A percentile compares a stretch with the other conserved stretches of the same genome.
Conservation (phyloP, 1,284 basidiomycete genomes). For the Moniliella sp. region DNA sequence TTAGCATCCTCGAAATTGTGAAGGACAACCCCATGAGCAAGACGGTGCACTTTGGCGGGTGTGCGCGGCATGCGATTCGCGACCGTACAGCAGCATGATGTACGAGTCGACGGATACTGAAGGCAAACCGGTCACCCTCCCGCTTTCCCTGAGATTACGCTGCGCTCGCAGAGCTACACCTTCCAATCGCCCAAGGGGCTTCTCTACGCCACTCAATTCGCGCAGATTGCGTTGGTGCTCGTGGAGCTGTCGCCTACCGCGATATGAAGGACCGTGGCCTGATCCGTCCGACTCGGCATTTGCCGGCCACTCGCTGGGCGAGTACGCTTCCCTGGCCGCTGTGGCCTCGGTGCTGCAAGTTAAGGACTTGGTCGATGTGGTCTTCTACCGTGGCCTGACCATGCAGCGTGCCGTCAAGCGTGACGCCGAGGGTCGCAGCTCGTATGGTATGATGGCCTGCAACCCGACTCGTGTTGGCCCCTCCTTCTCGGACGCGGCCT, state of each 20-base stretch:
- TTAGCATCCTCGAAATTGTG: constrained; percentile 81
- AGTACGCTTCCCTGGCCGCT: constrained; percentile 89
- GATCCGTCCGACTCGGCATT: constrained; percentile 71
- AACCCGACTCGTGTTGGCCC: constrained; percentile 76
- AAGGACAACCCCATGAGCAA: constrained; percentile 36
- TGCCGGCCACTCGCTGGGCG: constrained; percentile 89
- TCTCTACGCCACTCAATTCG: constrained; percentile 90
- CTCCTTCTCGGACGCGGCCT: constrained; percentile 56
- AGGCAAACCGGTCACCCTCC: constrained; percentile 43
- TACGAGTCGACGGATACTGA: constrained; percentile 76
- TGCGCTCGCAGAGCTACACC: constrained; percentile 46
- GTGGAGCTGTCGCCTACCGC: constrained; percentile 90
- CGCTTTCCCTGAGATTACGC: constrained; percentile 26
- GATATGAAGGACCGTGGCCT: constrained; percentile 91
- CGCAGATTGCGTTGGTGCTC: constrained; percentile 79
- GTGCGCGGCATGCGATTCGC: constrained; percentile 89
- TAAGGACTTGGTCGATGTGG: constrained; percentile 85
- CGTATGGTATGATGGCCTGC: constrained; percentile 96
- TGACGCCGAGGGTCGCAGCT: constrained; percentile 69
- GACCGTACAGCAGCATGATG: constrained; percentile 98
- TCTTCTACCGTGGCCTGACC: constrained; percentile 96
- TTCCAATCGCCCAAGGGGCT: constrained; percentile 88
- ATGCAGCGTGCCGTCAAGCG: constrained; percentile 96
- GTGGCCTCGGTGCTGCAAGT: constrained; percentile 87
- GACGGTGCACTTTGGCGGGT: constrained; percentile 94